A percentile compares a stretch with the other conserved stretches of the same genome.
Conservation (phyloP, 441 rosid species). For the Pelargonium citronellum region DNA sequence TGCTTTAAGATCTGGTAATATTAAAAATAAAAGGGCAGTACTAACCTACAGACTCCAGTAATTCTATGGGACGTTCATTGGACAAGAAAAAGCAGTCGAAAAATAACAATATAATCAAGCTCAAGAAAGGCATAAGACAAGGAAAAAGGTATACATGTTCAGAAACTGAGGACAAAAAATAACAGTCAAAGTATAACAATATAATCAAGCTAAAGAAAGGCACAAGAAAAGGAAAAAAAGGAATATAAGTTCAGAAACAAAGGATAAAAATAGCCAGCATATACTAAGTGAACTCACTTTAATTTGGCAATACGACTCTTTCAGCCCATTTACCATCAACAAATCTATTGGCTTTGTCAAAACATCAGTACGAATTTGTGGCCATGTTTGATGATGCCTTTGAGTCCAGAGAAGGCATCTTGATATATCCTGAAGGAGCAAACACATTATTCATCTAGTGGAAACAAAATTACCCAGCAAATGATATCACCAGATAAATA, state of each 20-base stretch:
- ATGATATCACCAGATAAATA: background rate
- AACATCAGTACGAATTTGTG: slow-evolving; percentile 70
- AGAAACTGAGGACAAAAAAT: slow-evolving; percentile 1
- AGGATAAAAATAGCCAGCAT: background rate
- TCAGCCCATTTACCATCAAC: slow-evolving; percentile 72
- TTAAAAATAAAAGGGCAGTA: background rate
- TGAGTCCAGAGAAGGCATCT: slow-evolving; percentile 98
- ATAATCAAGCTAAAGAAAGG: background rate
- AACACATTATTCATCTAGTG: slow-evolving; percentile 9
- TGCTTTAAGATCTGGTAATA: background rate
- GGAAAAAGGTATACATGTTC: background rate
- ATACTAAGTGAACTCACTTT: slow-evolving; percentile 43
- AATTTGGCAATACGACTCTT: slow-evolving; percentile 74
- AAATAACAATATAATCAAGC: slow-evolving; percentile 1
- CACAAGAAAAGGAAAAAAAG: background rate
- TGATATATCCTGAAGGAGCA: slow-evolving; percentile 68
- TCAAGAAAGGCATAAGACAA: background rate
- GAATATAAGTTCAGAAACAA: background rate
- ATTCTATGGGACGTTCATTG: background rate
- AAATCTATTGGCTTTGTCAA: slow-evolving; percentile 76
- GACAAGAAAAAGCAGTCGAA: background rate
- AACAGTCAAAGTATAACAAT: background rate
- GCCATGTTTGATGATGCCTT: slow-evolving; percentile 94
- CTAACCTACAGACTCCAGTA: background rate
- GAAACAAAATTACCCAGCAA: background rate